These are phyloP conservation scores for Dendryphion nanum DNA, from an alignment of 2,329 filamentous ascomycete genomes.

Conservation along the genomic window DNA sequence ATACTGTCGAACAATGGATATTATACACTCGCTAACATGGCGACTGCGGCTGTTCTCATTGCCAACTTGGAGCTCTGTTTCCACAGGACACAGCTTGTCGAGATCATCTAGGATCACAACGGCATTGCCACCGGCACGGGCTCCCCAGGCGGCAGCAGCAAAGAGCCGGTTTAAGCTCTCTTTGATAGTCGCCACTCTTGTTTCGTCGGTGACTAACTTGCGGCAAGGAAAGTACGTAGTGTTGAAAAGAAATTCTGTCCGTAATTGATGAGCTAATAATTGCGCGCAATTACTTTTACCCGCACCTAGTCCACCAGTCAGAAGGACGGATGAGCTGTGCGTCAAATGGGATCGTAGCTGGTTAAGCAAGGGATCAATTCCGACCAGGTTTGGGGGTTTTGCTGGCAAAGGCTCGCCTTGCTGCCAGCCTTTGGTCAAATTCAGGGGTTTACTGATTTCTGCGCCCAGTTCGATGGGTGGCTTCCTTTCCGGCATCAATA, in stretches of 20 bases:
- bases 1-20: conserved; percentile 78
- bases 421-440: conserved; percentile 48
- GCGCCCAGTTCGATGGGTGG: conserved; percentile 73
- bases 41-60: conserved; percentile 91
- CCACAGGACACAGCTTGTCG: conserved; percentile 86
- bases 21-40: conserved; percentile 86
- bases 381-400: conserved; percentile 66
- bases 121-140: conserved; percentile 77
- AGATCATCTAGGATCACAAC: conserved; percentile 89
- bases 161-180: conserved; percentile 83
- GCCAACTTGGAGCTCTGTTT: conserved; percentile 91
- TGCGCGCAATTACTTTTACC: conserved; percentile 84
- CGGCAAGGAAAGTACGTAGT: conserved; percentile 84
- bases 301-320: conserved; percentile 85
- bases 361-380: conserved; percentile 74
- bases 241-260: conserved; percentile 73
- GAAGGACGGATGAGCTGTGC: conserved; percentile 82
- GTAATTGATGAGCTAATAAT: conserved; percentile 70
- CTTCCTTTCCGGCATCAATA: conserved; percentile 73
- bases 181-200: conserved; percentile 83
- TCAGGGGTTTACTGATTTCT: conserved; percentile 66
- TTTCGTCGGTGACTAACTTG: conserved; percentile 87
- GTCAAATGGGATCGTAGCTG: conserved; percentile 74
- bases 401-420: conserved; percentile 55
- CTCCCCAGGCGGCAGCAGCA: conserved; percentile 87